Conservation (phyloP, 2,329 filamentous ascomycete genomes). For the Monosporascus cannonballus region DNA sequence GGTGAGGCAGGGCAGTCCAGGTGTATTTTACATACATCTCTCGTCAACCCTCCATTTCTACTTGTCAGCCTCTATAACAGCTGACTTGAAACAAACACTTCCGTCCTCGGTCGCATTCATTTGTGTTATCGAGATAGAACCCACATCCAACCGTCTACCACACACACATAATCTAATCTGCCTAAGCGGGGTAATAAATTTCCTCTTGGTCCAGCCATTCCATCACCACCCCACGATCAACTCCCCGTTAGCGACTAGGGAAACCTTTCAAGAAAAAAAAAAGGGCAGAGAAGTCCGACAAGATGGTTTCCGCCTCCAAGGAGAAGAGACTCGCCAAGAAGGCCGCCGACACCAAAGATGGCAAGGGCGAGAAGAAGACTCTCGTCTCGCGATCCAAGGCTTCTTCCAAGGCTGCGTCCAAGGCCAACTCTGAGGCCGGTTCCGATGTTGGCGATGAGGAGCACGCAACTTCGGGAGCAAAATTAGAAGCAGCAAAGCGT, state of each 20-base stretch:
- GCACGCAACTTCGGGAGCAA: constrained; percentile 64
- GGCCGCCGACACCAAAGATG: constrained; percentile 65
- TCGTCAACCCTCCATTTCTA: too few species aligned
- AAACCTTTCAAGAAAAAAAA: constrained; percentile 9
- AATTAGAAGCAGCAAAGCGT: constrained; percentile 77
- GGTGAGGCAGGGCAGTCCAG: too few species aligned
- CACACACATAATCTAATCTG: neutral
- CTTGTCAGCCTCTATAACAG: neutral
- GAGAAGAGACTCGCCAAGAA: constrained; percentile 68
- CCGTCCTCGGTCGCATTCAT: neutral
- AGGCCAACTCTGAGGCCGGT: constrained; percentile 63
- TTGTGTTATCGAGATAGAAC: neutral
- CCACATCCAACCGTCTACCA: neutral
- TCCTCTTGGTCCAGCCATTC: neutral
- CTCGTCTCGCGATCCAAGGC: constrained; percentile 60
- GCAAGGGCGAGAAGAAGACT: constrained; percentile 73
- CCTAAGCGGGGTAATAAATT: neutral
- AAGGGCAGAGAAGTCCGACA: constrained; percentile 22
- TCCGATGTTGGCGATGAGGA: constrained; percentile 66
- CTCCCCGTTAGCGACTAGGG: neutral
- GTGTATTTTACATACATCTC: too few species aligned
- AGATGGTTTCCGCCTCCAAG: constrained; percentile 64
- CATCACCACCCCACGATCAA: neutral
- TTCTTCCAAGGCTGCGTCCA: constrained; percentile 61
- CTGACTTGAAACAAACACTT: neutral